phyloP scores from a whole-genome alignment of 2,329 filamentous ascomycete genomes.

The Capronia americana region DNA sequence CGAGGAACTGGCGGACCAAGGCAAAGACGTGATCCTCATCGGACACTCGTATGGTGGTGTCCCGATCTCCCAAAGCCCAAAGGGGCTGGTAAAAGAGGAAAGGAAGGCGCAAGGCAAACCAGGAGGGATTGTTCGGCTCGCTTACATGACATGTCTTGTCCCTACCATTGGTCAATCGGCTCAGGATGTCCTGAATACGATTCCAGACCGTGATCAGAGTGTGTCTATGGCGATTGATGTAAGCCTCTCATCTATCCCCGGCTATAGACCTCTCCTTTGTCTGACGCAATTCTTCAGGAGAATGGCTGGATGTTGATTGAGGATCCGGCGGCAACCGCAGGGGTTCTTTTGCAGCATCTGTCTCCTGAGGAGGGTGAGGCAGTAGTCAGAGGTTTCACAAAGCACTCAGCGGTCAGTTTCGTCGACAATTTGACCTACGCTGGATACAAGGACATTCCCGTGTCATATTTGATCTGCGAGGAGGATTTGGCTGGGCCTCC shows the following conservation, averaged over 20 bases:
- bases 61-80: slow-evolving; percentile 28
- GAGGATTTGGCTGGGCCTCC: slow-evolving; percentile 42
- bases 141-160: slow-evolving; percentile 46
- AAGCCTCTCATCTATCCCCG: slow-evolving; percentile 1
- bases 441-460: slow-evolving; percentile 45
- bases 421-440: slow-evolving; percentile 41
- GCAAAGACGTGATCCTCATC: slow-evolving; percentile 43
- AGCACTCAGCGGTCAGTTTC: slow-evolving; percentile 44
- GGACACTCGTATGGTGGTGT: slow-evolving; percentile 47
- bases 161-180: slow-evolving; percentile 41
- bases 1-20: slow-evolving; percentile 32
- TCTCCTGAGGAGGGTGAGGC: slow-evolving; percentile 27
- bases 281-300: slow-evolving; percentile 15
- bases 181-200: slow-evolving; percentile 5
- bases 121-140: slow-evolving; percentile 45
- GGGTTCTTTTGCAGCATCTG: slow-evolving; percentile 3
- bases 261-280: not conserved
- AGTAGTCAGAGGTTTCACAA: slow-evolving; percentile 27
- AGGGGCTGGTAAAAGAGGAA: slow-evolving; percentile 43
- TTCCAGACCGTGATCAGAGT: slow-evolving; percentile 10
- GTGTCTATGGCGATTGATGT: slow-evolving; percentile 14
- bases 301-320: slow-evolving; percentile 28
- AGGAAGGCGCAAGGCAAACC: slow-evolving; percentile 40
- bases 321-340: slow-evolving; percentile 7
- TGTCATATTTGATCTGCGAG: slow-evolving; percentile 45